Evolutionary conservation across 768 basidiomycete species (phyloP).

Genomic region (Suillus variegatus): DNA sequence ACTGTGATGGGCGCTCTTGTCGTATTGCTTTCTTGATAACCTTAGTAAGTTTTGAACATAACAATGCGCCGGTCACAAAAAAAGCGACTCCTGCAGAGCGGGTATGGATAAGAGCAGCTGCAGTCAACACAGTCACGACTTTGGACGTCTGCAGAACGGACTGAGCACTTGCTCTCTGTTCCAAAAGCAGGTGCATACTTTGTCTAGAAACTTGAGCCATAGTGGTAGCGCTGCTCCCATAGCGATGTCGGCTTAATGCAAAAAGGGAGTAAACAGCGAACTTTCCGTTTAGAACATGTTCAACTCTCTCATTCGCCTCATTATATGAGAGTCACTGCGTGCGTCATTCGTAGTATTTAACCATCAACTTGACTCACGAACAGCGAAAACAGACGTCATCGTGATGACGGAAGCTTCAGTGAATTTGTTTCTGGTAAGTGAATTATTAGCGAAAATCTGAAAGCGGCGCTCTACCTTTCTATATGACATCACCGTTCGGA

Average conservation of each 20-base stretch:
- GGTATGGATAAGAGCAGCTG: conserved; percentile 53
- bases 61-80: conserved; percentile 58
- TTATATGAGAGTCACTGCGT: neutral
- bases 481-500: neutral
- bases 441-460: neutral
- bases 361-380: neutral
- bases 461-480: neutral
- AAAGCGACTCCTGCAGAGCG: conserved; percentile 63
- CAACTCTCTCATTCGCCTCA: neutral
- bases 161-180: neutral
- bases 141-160: conserved; percentile 50
- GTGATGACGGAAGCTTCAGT: neutral
- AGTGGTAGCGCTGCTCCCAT: conserved; percentile 11
- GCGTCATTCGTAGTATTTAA: neutral
- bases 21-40: conserved; percentile 58
- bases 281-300: neutral
- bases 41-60: conserved; percentile 62
- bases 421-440: neutral
- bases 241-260: neutral
- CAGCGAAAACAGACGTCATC: neutral
- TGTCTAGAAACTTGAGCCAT: conserved; percentile 34
- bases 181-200: conserved; percentile 21
- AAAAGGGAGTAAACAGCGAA: neutral
- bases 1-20: conserved; percentile 59
- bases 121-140: conserved; percentile 53